Conservation (phyloP, 75 land plant species). For the Selaginella tamariscina region DNA sequence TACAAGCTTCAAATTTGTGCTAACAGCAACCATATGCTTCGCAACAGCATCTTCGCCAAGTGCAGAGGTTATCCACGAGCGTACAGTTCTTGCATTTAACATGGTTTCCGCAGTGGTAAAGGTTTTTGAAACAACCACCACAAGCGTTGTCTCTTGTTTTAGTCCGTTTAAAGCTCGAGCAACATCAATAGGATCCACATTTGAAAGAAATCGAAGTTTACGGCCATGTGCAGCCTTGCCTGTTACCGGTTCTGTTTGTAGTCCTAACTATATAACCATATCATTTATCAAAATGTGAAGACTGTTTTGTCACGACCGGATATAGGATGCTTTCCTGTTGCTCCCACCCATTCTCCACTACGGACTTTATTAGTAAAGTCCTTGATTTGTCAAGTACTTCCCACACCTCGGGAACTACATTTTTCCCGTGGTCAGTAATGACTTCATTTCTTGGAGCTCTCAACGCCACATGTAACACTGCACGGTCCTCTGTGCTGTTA, state of each 20-base stretch:
- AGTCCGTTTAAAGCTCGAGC: not conserved
- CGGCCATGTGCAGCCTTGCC: not conserved
- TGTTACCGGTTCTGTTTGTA: not conserved
- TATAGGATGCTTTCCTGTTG: not conserved
- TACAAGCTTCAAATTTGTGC: constrained; percentile 3
- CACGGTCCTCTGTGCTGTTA: constrained; percentile 10
- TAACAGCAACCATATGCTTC: constrained; percentile 13
- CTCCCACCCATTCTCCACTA: not conserved
- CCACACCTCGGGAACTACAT: constrained; percentile 9
- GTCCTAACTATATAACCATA: not conserved
- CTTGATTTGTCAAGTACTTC: constrained; percentile 8
- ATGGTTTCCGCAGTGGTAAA: constrained; percentile 4
- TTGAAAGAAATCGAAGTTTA: not conserved
- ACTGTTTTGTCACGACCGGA: no score
- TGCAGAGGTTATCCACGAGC: constrained; percentile 1
- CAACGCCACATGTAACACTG: constrained; percentile 9
- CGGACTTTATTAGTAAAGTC: constrained; percentile 1
- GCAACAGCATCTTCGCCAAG: constrained; percentile 12
- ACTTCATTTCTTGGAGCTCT: not conserved
- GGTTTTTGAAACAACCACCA: constrained; percentile 7
- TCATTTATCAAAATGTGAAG: not conserved
- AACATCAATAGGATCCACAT: constrained; percentile 12
- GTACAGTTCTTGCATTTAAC: constrained; percentile 1
- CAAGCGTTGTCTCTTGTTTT: constrained; percentile 2
- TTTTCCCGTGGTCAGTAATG: not conserved